phyloP scores from a whole-genome alignment of 768 basidiomycete species.

The Tricholoma saponaceum region DNA sequence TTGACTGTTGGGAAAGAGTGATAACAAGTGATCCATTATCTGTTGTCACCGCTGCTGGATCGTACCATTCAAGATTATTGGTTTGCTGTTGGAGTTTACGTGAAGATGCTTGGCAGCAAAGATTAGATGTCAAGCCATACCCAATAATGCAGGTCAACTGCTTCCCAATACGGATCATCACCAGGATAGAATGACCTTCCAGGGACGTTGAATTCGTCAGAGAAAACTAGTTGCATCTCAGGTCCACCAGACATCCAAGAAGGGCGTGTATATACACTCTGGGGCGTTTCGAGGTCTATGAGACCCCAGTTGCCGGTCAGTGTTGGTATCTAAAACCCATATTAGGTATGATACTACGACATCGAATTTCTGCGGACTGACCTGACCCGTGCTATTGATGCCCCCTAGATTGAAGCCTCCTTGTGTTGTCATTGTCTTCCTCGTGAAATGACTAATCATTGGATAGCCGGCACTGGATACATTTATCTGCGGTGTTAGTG shows the following conservation, averaged over 20 bases:
- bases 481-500: neutral
- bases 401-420: slow-evolving; percentile 43
- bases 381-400: slow-evolving; percentile 36
- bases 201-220: slow-evolving; percentile 74
- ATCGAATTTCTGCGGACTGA: neutral
- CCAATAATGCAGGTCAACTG: slow-evolving; percentile 79
- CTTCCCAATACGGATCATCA: slow-evolving; percentile 85
- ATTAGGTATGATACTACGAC: neutral
- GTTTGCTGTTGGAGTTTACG: slow-evolving; percentile 39
- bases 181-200: slow-evolving; percentile 77
- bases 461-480: slow-evolving; percentile 33
- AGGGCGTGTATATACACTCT: slow-evolving; percentile 45
- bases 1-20: slow-evolving; percentile 58
- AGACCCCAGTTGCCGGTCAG: slow-evolving; percentile 51
- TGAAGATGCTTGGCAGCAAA: neutral
- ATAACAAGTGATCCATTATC: slow-evolving; percentile 68
- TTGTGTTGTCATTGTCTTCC: slow-evolving; percentile 15
- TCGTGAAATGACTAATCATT: slow-evolving; percentile 28
- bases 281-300: slow-evolving; percentile 55
- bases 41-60: slow-evolving; percentile 77
- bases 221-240: slow-evolving; percentile 58
- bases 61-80: slow-evolving; percentile 82
- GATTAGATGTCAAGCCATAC: slow-evolving; percentile 21
- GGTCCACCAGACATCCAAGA: slow-evolving; percentile 55
- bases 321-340: slow-evolving; percentile 48